phyloP scores from a whole-genome alignment of 768 basidiomycete species.

The Polyporus arcularius region DNA sequence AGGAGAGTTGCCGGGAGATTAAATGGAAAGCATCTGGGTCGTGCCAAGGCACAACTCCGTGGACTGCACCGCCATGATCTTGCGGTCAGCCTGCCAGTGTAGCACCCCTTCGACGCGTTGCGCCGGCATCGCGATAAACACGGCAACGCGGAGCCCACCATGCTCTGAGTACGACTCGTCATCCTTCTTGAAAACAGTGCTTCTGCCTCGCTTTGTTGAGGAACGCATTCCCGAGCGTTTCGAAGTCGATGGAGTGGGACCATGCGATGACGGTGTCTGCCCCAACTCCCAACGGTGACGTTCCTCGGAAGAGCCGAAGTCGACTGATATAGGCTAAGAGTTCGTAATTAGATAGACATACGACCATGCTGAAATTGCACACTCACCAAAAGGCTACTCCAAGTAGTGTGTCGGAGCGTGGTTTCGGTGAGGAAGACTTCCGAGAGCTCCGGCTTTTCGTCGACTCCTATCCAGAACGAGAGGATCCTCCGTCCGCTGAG shows the following conservation, averaged over 20 bases:
- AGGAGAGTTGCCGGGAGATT: too few relatives aligned
- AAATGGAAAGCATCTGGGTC: neutral
- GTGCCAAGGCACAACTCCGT: neutral
- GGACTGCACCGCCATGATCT: too few relatives aligned
- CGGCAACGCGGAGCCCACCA: neutral
- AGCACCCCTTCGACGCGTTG: neutral
- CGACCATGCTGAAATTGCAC: neutral
- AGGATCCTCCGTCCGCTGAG: neutral
- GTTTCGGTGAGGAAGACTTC: neutral
- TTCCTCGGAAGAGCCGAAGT: neutral
- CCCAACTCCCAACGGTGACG: too few relatives aligned
- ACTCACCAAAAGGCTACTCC: neutral
- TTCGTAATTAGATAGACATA: neutral
- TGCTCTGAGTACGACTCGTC: neutral
- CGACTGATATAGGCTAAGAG: neutral
- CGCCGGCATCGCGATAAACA: constrained; percentile 3
- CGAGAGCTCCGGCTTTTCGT: neutral
- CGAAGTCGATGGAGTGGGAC: too few relatives aligned
- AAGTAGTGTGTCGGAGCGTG: neutral
- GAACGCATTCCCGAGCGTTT: too few relatives aligned
- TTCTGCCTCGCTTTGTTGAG: neutral
- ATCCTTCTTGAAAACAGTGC: neutral
- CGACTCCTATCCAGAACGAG: neutral
- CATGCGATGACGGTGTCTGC: too few relatives aligned
- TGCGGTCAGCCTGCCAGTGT: neutral